Base-by-base conservation (phyloP, 2,329 filamentous ascomycete species). In the Alternaria sp. region DNA sequence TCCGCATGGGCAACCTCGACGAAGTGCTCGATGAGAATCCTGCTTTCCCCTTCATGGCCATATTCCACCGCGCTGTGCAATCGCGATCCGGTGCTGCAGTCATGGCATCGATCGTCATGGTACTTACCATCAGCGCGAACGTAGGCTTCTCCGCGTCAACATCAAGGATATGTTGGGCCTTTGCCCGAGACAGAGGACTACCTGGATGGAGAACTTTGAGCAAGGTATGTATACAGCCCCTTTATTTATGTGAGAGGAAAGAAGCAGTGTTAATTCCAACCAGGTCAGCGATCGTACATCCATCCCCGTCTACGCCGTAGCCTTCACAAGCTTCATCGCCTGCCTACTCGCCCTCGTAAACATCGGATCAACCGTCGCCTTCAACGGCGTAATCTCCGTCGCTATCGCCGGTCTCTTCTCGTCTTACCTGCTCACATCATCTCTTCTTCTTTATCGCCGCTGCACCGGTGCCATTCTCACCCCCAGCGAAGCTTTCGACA, bases 321-420 rank as follows among this genome's bases (percentile, higher is more conserved):
- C 57, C 28, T 44, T 63, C 12, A 71, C 71, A 14, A 72, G 80
- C 20, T 58, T 78, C 7, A 69, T 82, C 26, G 78, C 79, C 30
- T 68, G 74, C 24, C 68, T 84, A 4, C 75, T 85, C 18, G 78
- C 79, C 0, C 72, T 85, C 18, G 81, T 85, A 69, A 84, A 84
- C 64, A 79, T 86, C 58, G 83, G 82, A 4, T 70, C 68, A 2
- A 56, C 66, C 8, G 60, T 63, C 5, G 73, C 69, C 4, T 75
- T 75, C 64, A 72, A 69, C 46, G 69, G 63, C 18, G 63, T 75
- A 41, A 69, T 72, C n/a, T 73, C 70, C 16, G 57, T 76, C 7
- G 62, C 65, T 8, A 69, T 75, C n/a, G 69, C 65, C 1, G 70
- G 70, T 4, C 58, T 75, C 16, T 74, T 70, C 51, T 60, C 63